These are phyloP conservation scores for Rhodotorula glutinis DNA, from an alignment of 1,284 basidiomycete species.

Conservation along the genomic window DNA sequence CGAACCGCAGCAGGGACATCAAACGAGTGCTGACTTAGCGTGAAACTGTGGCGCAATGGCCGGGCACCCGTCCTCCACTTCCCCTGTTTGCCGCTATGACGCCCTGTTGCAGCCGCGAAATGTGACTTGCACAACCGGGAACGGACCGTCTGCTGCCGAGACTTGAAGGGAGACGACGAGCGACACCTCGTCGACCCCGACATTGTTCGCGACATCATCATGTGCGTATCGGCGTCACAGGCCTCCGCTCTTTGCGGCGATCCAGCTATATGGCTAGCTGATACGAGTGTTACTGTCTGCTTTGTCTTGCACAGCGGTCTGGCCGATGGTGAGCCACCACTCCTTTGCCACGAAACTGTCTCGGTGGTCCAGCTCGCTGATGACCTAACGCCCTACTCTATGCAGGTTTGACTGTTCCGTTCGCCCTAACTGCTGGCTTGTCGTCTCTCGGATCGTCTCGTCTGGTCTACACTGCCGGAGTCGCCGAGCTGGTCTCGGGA, in stretches of 20 bases:
- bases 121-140: conserved; percentile 40
- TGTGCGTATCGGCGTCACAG: conserved; percentile 48
- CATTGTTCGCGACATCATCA: conserved; percentile 66
- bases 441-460: conserved; percentile 86
- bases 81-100: neutral
- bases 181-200: conserved; percentile 77
- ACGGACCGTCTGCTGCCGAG: conserved; percentile 39
- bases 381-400: too few relatives aligned
- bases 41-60: too few relatives aligned
- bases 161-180: conserved; percentile 59
- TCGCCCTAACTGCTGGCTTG: conserved; percentile 45
- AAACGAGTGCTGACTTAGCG: too few relatives aligned
- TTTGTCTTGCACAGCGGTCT: conserved; percentile 64
- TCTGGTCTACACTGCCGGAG: conserved; percentile 42
- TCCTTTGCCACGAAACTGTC: neutral
- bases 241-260: neutral
- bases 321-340: conserved; percentile 64
- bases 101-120: conserved; percentile 21
- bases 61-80: neutral
- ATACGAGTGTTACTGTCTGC: neutral
- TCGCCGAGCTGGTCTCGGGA: conserved; percentile 70
- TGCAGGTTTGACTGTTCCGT: conserved; percentile 44
- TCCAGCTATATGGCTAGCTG: conserved; percentile 49
- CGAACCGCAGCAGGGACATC: too few relatives aligned
- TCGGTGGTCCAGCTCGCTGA: neutral